Conservation (phyloP, 139 green algal genomes). For the Auxenochlorella pyrenoidosa region DNA sequence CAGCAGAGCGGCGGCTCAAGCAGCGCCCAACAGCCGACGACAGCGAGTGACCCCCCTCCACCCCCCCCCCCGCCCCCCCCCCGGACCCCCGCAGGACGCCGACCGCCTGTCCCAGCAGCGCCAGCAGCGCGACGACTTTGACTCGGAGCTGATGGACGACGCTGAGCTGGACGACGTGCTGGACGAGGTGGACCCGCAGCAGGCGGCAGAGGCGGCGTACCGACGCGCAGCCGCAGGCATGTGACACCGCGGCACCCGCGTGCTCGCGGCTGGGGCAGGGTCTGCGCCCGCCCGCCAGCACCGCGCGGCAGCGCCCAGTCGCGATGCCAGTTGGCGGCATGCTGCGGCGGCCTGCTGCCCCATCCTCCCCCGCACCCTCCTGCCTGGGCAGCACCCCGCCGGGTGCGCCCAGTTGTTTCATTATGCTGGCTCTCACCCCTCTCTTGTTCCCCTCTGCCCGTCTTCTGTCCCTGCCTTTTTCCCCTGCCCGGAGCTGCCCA, state of each 20-base stretch:
- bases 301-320: too few relatives aligned
- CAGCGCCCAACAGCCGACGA: not conserved
- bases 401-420: not conserved
- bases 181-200: conserved; percentile 31
- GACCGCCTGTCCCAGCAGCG: conserved; percentile 19
- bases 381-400: too few relatives aligned
- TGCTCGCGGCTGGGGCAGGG: too few relatives aligned
- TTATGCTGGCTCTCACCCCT: not conserved
- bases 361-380: not conserved
- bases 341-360: not conserved
- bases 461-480: not conserved
- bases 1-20: too few relatives aligned
- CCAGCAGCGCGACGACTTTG: conserved; percentile 23
- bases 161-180: conserved; percentile 41
- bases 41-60: not conserved
- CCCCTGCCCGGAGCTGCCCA: too few relatives aligned
- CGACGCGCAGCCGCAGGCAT: not conserved
- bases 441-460: not conserved
- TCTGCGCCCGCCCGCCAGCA: too few relatives aligned
- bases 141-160: conserved; percentile 32
- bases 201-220: not conserved
- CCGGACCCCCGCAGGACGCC: not conserved
- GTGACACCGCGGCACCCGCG: not conserved
- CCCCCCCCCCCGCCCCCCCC: not conserved
- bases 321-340: too few relatives aligned